Evolutionary conservation across 495 filamentous ascomycete species (phyloP).

Genomic region (Clohesyomyces aquaticus): DNA sequence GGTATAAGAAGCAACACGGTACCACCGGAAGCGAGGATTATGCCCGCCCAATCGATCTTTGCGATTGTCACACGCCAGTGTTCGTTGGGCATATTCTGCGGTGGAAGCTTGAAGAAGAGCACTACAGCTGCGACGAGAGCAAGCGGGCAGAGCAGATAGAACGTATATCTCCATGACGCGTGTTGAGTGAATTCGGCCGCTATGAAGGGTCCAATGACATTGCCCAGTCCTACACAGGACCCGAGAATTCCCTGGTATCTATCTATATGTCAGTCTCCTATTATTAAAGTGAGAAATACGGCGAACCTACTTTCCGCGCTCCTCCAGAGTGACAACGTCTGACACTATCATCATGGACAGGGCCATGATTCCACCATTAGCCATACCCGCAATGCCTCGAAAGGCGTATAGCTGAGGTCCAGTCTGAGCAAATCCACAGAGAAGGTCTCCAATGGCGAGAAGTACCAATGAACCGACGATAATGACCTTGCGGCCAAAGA

Average conservation of each 20-base stretch:
- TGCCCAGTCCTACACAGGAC: constrained; percentile 49
- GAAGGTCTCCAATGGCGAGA: constrained; percentile 57
- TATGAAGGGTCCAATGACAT: constrained; percentile 50
- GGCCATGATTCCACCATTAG: constrained; percentile 47
- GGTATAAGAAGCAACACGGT: constrained; percentile 23
- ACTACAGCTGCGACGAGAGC: background rate
- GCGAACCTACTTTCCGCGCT: constrained; percentile 43
- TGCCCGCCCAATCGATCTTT: constrained; percentile 26
- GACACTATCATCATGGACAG: constrained; percentile 47
- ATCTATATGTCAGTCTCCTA: background rate
- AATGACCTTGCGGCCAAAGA: constrained; percentile 61
- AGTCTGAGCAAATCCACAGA: constrained; percentile 57
- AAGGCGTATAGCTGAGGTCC: constrained; percentile 60
- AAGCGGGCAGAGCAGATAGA: constrained; percentile 42
- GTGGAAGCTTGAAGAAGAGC: constrained; percentile 7
- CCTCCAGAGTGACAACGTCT: constrained; percentile 47
- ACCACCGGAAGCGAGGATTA: constrained; percentile 11
- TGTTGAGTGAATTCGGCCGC: constrained; percentile 45
- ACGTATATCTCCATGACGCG: constrained; percentile 46
- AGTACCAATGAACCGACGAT: constrained; percentile 48
- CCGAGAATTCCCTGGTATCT: constrained; percentile 53
- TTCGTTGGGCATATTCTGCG: constrained; percentile 16
- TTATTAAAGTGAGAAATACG: too few relatives aligned
- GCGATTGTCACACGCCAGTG: background rate
- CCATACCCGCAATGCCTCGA: constrained; percentile 60